Percentiles rank a stretch among this genome's conserved stretches.
Evolutionary conservation across 1,139 yeast species (phyloP).

Genomic region (Pneumocystis carinii): DNA sequence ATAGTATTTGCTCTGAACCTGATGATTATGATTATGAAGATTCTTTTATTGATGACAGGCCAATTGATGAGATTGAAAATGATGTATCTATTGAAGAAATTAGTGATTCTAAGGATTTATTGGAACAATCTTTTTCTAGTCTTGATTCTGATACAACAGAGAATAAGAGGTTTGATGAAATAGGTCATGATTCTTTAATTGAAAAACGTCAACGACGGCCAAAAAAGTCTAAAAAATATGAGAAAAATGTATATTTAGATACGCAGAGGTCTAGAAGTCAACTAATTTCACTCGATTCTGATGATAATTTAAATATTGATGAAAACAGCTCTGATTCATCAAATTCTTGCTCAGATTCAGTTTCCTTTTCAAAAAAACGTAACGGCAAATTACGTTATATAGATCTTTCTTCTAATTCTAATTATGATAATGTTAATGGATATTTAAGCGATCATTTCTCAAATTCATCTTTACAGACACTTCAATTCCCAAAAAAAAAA

Average conservation of each 20-base stretch:
- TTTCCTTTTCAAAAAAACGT: neutral
- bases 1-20: neutral
- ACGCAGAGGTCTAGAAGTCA: neutral
- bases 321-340: neutral
- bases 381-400: neutral
- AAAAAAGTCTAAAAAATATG: neutral
- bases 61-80: neutral
- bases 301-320: neutral
- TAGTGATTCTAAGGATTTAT: neutral
- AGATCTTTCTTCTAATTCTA: neutral
- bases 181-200: neutral
- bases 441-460: neutral
- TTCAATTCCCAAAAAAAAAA: neutral
- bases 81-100: neutral
- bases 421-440: neutral
- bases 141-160: neutral
- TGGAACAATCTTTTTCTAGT: neutral
- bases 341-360: neutral
- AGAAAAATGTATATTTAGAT: neutral
- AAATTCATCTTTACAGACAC: neutral
- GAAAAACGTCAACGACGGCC: neutral
- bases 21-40: constrained; percentile 6
- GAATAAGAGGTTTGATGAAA: neutral
- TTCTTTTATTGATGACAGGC: constrained; percentile 3
- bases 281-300: neutral